phyloP scores from a whole-genome alignment of 768 basidiomycete genomes.

The Sarcomyxa edulis region DNA sequence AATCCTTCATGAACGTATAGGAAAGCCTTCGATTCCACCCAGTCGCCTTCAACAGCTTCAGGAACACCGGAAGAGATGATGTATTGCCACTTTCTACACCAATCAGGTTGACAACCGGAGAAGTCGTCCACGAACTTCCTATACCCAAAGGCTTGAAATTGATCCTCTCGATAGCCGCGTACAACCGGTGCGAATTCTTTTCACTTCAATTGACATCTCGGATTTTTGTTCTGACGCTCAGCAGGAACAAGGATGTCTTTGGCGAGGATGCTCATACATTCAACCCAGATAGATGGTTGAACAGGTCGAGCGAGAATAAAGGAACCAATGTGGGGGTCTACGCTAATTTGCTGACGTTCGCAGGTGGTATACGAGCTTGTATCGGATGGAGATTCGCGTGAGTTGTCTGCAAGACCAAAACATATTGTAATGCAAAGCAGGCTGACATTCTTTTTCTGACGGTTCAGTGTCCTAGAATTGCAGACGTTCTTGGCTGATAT shows the following conservation, averaged over 20 bases:
- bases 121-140: slow-evolving; percentile 34
- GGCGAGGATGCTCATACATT: slow-evolving; percentile 52
- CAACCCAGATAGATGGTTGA: slow-evolving; percentile 55
- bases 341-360: slow-evolving; percentile 45
- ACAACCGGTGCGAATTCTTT: slow-evolving; percentile 40
- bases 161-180: slow-evolving; percentile 47
- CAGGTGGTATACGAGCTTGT: slow-evolving; percentile 41
- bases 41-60: slow-evolving; percentile 46
- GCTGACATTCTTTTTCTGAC: neutral
- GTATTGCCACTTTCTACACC: slow-evolving; percentile 55
- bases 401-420: no score
- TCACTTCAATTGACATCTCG: neutral
- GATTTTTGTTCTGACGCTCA: neutral
- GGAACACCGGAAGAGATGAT: slow-evolving; percentile 47
- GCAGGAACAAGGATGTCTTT: slow-evolving; percentile 44
- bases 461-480: slow-evolving; percentile 38
- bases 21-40: slow-evolving; percentile 53
- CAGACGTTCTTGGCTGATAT: slow-evolving; percentile 55
- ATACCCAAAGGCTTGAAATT: slow-evolving; percentile 48
- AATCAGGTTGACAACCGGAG: slow-evolving; percentile 39
- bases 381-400: slow-evolving; percentile 46
- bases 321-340: slow-evolving; percentile 38
- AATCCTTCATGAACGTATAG: no score
- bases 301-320: slow-evolving; percentile 27
- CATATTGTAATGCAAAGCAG: neutral